Evolutionary conservation across 108 stramenopile species (phyloP).

Genomic region (Cyclotella choctawhatcheeana): DNA sequence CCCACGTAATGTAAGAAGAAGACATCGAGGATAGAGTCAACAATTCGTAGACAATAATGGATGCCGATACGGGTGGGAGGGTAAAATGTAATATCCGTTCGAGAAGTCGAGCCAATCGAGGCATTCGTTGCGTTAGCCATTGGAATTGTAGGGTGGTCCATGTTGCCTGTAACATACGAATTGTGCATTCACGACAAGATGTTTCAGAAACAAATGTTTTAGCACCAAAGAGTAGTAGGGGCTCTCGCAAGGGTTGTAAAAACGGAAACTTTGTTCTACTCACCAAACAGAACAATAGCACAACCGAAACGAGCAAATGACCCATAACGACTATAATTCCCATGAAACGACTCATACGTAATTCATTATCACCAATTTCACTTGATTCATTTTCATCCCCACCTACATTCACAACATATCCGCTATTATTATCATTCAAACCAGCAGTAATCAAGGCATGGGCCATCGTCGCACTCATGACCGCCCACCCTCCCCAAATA

Average conservation of each 20-base stretch:
- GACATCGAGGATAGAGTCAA: conserved; percentile 23
- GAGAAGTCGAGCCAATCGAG: conserved; percentile 42
- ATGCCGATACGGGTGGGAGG: conserved; percentile 53
- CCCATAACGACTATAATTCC: conserved; percentile 3
- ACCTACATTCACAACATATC: not conserved
- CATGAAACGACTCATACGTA: not conserved
- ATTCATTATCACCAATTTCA: not conserved
- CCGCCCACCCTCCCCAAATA: conserved; percentile 60
- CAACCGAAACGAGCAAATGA: conserved; percentile 17
- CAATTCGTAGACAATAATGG: conserved; percentile 53
- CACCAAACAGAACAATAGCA: conserved; percentile 26
- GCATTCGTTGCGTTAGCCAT: conserved; percentile 58
- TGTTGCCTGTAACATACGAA: conserved; percentile 33
- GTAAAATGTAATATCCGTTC: conserved; percentile 64
- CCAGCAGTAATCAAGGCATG: conserved; percentile 49
- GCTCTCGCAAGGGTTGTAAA: too few species aligned
- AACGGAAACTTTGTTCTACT: too few species aligned
- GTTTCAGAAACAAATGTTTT: too few species aligned
- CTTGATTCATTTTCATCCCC: not conserved
- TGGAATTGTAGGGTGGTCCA: conserved; percentile 68
- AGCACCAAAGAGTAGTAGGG: too few species aligned
- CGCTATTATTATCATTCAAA: conserved; percentile 39
- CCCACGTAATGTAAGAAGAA: conserved; percentile 41
- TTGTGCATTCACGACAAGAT: too few species aligned
- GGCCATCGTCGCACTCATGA: conserved; percentile 50